Percentiles rank a stretch among this genome's conserved stretches.
These are phyloP conservation scores for Cladophialophora yegresii DNA, from an alignment of 2,329 filamentous ascomycete genomes.

Conservation along the genomic window DNA sequence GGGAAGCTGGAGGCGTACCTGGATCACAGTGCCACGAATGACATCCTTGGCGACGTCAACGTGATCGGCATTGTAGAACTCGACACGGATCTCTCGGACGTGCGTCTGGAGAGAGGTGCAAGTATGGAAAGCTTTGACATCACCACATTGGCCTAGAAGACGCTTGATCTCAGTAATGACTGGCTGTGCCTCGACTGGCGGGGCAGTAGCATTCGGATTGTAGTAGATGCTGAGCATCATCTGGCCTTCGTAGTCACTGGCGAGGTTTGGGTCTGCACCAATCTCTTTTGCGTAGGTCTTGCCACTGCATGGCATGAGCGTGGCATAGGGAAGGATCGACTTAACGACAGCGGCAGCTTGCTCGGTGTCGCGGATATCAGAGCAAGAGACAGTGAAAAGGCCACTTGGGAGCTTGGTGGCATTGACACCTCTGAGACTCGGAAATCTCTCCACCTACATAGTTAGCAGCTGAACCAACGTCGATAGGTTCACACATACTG, in stretches of 20 bases:
- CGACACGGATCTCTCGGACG: conserved; percentile 43
- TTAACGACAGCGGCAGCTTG: conserved; percentile 53
- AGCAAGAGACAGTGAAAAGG: conserved; percentile 58
- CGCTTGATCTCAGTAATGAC: conserved; percentile 54
- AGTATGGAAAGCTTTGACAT: conserved; percentile 43
- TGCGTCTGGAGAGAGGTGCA: conserved; percentile 39
- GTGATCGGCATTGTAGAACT: conserved; percentile 45
- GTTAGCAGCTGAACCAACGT: conserved; percentile 13
- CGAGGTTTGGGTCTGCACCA: conserved; percentile 34
- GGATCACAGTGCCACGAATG: conserved; percentile 39
- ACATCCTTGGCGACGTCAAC: conserved; percentile 43
- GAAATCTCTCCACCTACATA: conserved; percentile 34
- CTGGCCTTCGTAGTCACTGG: conserved; percentile 58
- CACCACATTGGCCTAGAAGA: conserved; percentile 44
- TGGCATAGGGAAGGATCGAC: conserved; percentile 52
- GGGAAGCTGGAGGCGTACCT: conserved; percentile 14
- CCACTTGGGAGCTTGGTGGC: conserved; percentile 42
- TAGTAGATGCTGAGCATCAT: conserved; percentile 55
- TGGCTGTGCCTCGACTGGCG: conserved; percentile 15
- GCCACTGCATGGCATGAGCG: conserved; percentile 49
- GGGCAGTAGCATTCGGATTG: conserved; percentile 34
- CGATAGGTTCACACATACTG: conserved; percentile 39
- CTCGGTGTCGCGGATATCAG: conserved; percentile 63
- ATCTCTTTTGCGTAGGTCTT: conserved; percentile 47
- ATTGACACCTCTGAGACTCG: conserved; percentile 44